These are phyloP conservation scores for Cryptococcus hybrid DNA, from an alignment of 1,284 basidiomycete species.

Conservation along the genomic window DNA sequence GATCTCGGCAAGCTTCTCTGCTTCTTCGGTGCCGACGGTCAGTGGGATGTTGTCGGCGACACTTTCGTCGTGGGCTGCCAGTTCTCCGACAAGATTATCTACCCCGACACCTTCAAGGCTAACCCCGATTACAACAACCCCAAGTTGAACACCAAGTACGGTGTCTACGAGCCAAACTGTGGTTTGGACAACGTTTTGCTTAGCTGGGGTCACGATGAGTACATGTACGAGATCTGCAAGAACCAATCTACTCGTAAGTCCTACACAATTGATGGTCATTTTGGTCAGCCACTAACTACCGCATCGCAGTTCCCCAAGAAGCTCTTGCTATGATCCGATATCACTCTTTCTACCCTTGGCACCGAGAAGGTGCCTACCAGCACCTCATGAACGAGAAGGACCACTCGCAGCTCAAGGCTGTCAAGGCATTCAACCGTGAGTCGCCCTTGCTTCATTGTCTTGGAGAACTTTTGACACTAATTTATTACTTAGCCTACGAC, in stretches of 20 bases:
- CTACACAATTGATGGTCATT: conserved; percentile 47
- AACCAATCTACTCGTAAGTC: conserved; percentile 35
- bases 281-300: not conserved
- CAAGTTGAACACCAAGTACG: conserved; percentile 72
- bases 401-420: conserved; percentile 36
- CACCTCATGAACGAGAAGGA: conserved; percentile 69
- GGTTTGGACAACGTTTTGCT: conserved; percentile 89
- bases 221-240: conserved; percentile 41
- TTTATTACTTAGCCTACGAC: conserved; percentile 61
- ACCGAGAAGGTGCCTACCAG: conserved; percentile 75
- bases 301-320: conserved; percentile 65
- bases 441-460: not conserved
- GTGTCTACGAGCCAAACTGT: conserved; percentile 79
- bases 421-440: conserved; percentile 46
- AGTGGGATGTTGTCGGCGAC: conserved; percentile 91
- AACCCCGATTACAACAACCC: conserved; percentile 74
- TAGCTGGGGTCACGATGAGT: conserved; percentile 80
- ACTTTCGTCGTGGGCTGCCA: conserved; percentile 85
- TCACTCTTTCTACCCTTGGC: conserved; percentile 96
- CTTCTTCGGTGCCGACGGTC: conserved; percentile 71
- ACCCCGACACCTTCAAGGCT: conserved; percentile 74
- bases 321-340: conserved; percentile 89
- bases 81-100: conserved; percentile 79
- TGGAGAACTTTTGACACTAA: not conserved
- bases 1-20: conserved; percentile 82